A percentile compares a stretch with the other conserved stretches of the same genome.
Evolutionary conservation across 2,329 filamentous ascomycete genomes (phyloP).

Genomic region (Talaromyces sp.): DNA sequence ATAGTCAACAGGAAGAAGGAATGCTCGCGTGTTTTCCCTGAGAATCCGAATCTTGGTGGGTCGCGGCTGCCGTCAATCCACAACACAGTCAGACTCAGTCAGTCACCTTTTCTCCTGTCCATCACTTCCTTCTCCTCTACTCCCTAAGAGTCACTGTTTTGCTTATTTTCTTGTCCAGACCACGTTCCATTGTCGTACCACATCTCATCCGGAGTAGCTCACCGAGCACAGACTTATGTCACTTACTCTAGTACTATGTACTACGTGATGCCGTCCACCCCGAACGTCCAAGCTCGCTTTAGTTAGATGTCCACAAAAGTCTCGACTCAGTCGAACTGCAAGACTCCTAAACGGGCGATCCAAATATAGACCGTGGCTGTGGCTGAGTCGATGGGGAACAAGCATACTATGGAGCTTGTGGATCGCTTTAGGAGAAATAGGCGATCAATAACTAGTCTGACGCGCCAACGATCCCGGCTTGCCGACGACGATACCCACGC

Average conservation of each 20-base stretch:
- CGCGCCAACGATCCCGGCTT: neutral
- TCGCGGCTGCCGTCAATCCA: neutral
- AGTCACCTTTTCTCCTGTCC: neutral
- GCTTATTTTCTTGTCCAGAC: neutral
- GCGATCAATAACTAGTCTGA: neutral
- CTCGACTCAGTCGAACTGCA: neutral
- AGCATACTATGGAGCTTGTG: neutral
- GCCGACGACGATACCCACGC: neutral
- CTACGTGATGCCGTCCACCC: neutral
- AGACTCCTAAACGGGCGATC: neutral
- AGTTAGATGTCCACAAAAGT: neutral
- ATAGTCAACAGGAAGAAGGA: neutral
- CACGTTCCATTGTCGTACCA: neutral
- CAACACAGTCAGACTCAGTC: neutral
- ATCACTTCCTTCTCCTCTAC: neutral
- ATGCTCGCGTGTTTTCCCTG: slow-evolving; percentile 5
- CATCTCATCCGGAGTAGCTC: neutral
- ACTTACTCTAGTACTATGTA: no score
- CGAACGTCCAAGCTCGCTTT: neutral
- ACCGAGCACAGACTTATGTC: neutral
- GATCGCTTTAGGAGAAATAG: neutral
- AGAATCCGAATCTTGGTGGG: neutral
- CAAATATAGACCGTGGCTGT: slow-evolving; percentile 1
- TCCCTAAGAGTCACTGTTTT: neutral
- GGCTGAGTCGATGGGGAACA: neutral